Percentiles rank a stretch among this genome's conserved stretches.
Conservation (phyloP, 108 stramenopile species). For the Stephanodiscus triporus region DNA sequence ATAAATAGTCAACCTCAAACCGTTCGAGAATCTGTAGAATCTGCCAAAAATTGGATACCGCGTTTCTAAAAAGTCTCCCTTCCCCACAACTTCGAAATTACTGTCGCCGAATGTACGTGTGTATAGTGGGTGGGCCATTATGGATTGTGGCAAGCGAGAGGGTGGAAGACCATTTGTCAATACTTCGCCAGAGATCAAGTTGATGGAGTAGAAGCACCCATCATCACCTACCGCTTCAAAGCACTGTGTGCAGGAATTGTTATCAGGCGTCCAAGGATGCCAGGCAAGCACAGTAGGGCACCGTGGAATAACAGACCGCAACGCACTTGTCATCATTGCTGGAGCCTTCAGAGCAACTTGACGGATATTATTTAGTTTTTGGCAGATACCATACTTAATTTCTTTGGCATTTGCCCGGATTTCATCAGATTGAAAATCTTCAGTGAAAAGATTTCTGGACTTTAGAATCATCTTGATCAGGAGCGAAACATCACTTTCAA, state of each 20-base stretch:
- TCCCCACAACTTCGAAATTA: conserved; percentile 43
- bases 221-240: conserved; percentile 41
- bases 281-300: conserved; percentile 23
- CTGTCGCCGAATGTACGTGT: conserved; percentile 31
- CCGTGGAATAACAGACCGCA: conserved; percentile 14
- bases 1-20: conserved; percentile 9
- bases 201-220: conserved; percentile 44
- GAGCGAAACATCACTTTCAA: conserved; percentile 18
- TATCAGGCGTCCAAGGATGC: conserved; percentile 10
- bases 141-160: conserved; percentile 34
- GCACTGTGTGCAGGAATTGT: conserved; percentile 27
- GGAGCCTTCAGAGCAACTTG: background rate
- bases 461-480: conserved; percentile 27
- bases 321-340: conserved; percentile 13
- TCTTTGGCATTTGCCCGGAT: conserved; percentile 13
- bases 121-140: conserved; percentile 36
- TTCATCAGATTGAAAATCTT: conserved; percentile 10
- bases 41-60: conserved; percentile 19
- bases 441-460: conserved; percentile 27
- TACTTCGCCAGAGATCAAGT: conserved; percentile 54
- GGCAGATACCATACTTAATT: conserved; percentile 7
- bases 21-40: conserved; percentile 27
- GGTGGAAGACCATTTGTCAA: conserved; percentile 61
- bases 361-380: conserved; percentile 10
- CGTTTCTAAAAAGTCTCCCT: conserved; percentile 32